Conservation (phyloP, 225 moss, liverwort and hornwort genomes). For the Pseudisothecium myosuroides region DNA sequence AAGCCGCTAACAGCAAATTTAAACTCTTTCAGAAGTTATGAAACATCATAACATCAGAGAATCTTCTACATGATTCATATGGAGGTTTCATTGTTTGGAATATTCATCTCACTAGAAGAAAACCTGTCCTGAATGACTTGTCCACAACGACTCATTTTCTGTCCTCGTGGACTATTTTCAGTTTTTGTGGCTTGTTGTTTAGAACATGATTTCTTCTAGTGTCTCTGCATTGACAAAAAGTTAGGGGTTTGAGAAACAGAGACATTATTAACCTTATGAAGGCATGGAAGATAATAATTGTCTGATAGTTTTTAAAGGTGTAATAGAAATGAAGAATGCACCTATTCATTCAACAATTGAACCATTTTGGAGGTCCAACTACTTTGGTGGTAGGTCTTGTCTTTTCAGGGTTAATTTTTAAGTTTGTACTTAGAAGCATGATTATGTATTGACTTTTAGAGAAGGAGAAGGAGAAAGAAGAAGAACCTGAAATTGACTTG, state of each 20-base stretch:
- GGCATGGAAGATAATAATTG: rapidly evolving
- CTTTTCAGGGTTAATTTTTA: too few relatives aligned
- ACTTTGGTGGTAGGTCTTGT: background rate
- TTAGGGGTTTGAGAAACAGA: background rate
- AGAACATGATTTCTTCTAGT: background rate
- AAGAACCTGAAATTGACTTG: constrained; percentile 27
- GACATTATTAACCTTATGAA: background rate
- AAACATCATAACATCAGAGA: too few relatives aligned
- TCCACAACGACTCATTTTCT: background rate
- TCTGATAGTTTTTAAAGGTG: background rate
- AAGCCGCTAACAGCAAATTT: rapidly evolving
- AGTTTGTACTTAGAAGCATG: background rate
- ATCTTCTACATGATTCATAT: background rate
- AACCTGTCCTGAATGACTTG: background rate
- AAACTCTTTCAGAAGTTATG: background rate
- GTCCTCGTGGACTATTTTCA: rapidly evolving
- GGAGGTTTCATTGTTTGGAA: too few relatives aligned
- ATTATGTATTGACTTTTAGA: background rate
- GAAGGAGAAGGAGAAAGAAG: constrained; percentile 22
- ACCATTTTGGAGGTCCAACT: rapidly evolving
- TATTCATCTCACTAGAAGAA: background rate
- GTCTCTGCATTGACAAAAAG: background rate
- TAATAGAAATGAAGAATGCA: background rate
- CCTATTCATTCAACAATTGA: background rate
- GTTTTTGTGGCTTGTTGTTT: rapidly evolving